phyloP scores from a whole-genome alignment of 228 moss, liverwort and hornwort genomes.

The Sphagnum magellanicum region DNA sequence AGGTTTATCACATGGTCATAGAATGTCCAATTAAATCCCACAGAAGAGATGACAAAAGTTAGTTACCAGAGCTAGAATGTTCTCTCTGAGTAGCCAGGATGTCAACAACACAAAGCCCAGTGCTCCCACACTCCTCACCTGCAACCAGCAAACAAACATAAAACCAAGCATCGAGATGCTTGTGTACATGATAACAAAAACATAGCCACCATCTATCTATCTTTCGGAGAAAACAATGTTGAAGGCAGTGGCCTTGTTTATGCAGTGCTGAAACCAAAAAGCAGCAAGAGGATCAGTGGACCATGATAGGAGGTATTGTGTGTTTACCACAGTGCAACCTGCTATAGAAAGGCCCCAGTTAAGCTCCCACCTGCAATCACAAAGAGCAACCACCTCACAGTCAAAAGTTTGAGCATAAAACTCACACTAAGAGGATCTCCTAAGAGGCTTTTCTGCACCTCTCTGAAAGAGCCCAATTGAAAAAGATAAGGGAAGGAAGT shows the following conservation, averaged over 20 bases:
- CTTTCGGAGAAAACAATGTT: too few relatives aligned
- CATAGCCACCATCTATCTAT: too few relatives aligned
- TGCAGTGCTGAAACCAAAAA: not conserved
- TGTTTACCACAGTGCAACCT: slow-evolving; percentile 74
- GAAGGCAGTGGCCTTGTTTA: too few relatives aligned
- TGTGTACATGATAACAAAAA: too few relatives aligned
- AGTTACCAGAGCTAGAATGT: slow-evolving; percentile 70
- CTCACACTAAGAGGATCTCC: not conserved
- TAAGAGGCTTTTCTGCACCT: not conserved
- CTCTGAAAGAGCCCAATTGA: not conserved
- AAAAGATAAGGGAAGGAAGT: not conserved
- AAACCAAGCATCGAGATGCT: not conserved
- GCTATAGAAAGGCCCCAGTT: slow-evolving; percentile 81
- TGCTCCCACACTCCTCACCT: slow-evolving; percentile 84
- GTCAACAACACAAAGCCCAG: slow-evolving; percentile 86
- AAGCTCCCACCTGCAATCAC: slow-evolving; percentile 63
- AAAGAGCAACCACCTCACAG: not conserved
- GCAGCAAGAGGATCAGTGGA: not conserved
- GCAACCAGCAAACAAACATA: slow-evolving; percentile 8
- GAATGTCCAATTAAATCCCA: too few relatives aligned
- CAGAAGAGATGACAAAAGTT: not conserved
- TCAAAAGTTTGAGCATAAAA: too few relatives aligned
- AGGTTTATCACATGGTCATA: too few relatives aligned
- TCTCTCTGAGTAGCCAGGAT: slow-evolving; percentile 86
- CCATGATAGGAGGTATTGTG: not conserved